phyloP scores from a whole-genome alignment of 176 grass and related monocot species.

The Cenchrus fungigraminus region DNA sequence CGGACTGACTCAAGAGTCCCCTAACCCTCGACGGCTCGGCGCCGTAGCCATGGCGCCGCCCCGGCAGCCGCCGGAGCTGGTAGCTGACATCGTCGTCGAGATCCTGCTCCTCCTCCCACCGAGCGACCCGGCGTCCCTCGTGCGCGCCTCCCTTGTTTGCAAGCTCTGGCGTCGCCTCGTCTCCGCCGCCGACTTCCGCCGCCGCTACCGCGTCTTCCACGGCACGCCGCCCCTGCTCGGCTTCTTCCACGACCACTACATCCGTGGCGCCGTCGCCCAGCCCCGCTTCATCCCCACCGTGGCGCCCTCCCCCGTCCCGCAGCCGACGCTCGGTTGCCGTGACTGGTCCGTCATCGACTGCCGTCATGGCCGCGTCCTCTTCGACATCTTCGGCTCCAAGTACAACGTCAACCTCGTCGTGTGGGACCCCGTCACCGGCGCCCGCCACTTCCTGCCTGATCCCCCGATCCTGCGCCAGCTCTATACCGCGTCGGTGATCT shows the following conservation, averaged over 20 bases:
- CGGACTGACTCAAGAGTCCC: too few species aligned
- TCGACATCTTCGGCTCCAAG: not conserved
- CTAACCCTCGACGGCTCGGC: too few species aligned
- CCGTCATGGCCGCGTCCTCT: conserved; percentile 21
- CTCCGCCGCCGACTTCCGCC: not conserved
- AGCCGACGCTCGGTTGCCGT: not conserved
- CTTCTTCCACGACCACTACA: too few species aligned
- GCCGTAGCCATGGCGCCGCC: not conserved
- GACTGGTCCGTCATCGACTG: not conserved
- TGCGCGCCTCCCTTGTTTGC: not conserved
- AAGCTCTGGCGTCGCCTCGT: not conserved
- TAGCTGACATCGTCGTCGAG: not conserved
- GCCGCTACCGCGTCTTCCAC: not conserved
- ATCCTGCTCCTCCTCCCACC: conserved; percentile 19
- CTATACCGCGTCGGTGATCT: not conserved
- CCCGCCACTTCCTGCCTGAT: not conserved
- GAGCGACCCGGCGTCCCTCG: not conserved
- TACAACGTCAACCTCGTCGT: not conserved
- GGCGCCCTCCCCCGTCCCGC: not conserved
- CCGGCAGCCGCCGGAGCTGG: not conserved
- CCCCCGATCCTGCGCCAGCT: not conserved
- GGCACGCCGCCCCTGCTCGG: too few species aligned
- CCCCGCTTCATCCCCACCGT: not conserved
- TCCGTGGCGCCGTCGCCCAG: too few species aligned
- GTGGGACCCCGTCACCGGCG: not conserved